Evolutionary conservation across 1,139 yeast species (phyloP).

Genomic region (Lodderomyces margitis): DNA sequence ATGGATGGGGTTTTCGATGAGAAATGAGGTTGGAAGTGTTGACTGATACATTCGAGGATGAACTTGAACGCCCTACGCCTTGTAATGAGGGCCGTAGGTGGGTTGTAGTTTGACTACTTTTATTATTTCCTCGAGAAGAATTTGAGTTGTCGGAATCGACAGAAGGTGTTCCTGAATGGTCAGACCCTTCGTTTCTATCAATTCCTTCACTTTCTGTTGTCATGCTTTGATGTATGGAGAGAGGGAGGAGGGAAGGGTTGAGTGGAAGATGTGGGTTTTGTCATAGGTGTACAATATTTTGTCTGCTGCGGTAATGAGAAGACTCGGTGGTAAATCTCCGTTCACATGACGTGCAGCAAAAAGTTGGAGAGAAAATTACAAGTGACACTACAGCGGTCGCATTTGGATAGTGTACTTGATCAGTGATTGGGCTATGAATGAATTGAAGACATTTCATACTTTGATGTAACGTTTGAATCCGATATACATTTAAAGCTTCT

Average conservation of each 20-base stretch:
- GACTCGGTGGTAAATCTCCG: not conserved
- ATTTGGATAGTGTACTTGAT: too few relatives aligned
- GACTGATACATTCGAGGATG: constrained; percentile 12
- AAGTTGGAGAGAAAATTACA: not conserved
- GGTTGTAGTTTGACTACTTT: not conserved
- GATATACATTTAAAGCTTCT: too few relatives aligned
- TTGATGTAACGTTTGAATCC: too few relatives aligned
- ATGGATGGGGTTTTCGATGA: constrained; percentile 12
- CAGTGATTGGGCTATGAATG: too few relatives aligned
- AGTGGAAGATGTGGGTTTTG: not conserved
- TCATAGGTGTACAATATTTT: not conserved
- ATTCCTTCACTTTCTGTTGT: not conserved
- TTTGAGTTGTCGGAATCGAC: constrained; percentile 10
- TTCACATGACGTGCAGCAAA: not conserved
- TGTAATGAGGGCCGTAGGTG: constrained; percentile 10
- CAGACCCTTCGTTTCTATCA: not conserved
- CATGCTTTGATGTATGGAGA: not conserved
- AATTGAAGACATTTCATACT: too few relatives aligned
- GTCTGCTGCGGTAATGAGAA: too few relatives aligned
- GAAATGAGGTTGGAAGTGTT: constrained; percentile 5
- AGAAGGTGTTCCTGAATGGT: constrained; percentile 7
- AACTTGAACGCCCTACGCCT: constrained; percentile 9
- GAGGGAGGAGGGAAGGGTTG: not conserved
- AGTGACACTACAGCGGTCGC: too few relatives aligned
- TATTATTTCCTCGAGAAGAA: constrained; percentile 1